These are phyloP conservation scores for Aegilops sharonensis DNA, from an alignment of 176 grass and related monocot species.

Conservation along the genomic window DNA sequence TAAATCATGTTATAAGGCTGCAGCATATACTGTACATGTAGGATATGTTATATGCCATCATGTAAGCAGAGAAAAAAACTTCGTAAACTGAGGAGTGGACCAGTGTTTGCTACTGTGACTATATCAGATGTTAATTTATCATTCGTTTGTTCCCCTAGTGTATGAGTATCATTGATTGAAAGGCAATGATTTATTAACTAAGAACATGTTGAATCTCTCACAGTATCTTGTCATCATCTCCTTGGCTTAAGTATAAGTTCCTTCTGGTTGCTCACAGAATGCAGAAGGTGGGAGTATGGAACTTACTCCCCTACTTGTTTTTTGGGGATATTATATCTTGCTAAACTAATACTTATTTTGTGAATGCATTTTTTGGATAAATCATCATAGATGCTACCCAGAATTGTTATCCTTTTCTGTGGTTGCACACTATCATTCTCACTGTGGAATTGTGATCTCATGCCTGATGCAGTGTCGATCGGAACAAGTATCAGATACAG, in stretches of 20 bases:
- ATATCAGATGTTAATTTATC: not conserved
- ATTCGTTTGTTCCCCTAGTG: not conserved
- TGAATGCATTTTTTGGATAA: not conserved
- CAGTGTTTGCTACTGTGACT: not conserved
- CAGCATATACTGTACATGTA: not conserved
- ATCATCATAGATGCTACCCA: not conserved
- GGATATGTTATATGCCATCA: not conserved
- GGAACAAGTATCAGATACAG: constrained; percentile 94
- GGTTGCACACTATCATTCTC: not conserved
- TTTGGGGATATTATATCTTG: not conserved
- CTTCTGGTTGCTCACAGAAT: not conserved
- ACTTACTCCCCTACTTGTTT: not conserved
- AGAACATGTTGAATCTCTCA: not conserved
- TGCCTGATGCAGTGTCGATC: constrained; percentile 67
- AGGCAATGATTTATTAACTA: not conserved
- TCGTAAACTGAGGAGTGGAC: not conserved
- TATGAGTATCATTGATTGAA: not conserved
- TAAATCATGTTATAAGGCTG: not conserved
- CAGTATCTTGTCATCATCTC: not conserved
- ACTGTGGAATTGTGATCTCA: constrained; percentile 6
- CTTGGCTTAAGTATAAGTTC: not conserved
- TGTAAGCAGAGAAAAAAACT: not conserved
- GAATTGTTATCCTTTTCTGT: not conserved
- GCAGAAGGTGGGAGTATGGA: not conserved
- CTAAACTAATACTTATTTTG: not conserved